Conservation (phyloP, 257 asterid species). For the Gentiana straminea region DNA sequence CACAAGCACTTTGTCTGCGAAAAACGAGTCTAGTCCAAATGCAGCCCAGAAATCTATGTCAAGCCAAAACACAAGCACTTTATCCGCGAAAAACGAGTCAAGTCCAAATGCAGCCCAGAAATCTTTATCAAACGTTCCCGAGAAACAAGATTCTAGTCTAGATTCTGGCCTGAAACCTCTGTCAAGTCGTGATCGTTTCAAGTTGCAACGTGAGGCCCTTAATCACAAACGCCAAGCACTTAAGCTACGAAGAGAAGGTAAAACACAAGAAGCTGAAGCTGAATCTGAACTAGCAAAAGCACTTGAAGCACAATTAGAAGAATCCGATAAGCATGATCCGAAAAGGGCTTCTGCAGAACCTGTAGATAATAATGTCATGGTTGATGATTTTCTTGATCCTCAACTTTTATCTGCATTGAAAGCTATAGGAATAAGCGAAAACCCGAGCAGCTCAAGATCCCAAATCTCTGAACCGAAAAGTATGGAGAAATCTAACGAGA, state of each 20-base stretch:
- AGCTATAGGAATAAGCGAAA: slow-evolving; percentile 53
- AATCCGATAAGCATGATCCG: slow-evolving; percentile 28
- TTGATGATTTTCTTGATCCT: slow-evolving; percentile 90
- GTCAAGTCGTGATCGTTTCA: slow-evolving; percentile 68
- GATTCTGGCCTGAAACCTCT: slow-evolving; percentile 46
- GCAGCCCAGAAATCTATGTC: slow-evolving; percentile 40
- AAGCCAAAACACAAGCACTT: slow-evolving; percentile 21
- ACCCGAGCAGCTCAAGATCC: slow-evolving; percentile 12
- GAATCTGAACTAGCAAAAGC: slow-evolving; percentile 70
- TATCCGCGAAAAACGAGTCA: slow-evolving; percentile 35
- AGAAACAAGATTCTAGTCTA: slow-evolving; percentile 40
- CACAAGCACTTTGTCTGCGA: slow-evolving; percentile 22
- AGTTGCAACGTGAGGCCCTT: slow-evolving; percentile 77
- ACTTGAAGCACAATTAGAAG: slow-evolving; percentile 63
- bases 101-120: slow-evolving; percentile 47
- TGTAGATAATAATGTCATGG: slow-evolving; percentile 34
- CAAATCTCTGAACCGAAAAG: slow-evolving; percentile 26
- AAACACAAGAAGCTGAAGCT: slow-evolving; percentile 71
- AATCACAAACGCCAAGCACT: slow-evolving; percentile 75
- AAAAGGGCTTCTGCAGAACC: slow-evolving; percentile 19
- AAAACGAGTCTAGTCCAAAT: slow-evolving; percentile 43
- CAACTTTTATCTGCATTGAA: slow-evolving; percentile 76
- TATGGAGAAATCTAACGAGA: slow-evolving; percentile 27
- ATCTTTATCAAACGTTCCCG: slow-evolving; percentile 39
- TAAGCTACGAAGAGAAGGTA: slow-evolving; percentile 82